Conservation (phyloP, 2,329 filamentous ascomycete species). For the Westerdykella sp. region DNA sequence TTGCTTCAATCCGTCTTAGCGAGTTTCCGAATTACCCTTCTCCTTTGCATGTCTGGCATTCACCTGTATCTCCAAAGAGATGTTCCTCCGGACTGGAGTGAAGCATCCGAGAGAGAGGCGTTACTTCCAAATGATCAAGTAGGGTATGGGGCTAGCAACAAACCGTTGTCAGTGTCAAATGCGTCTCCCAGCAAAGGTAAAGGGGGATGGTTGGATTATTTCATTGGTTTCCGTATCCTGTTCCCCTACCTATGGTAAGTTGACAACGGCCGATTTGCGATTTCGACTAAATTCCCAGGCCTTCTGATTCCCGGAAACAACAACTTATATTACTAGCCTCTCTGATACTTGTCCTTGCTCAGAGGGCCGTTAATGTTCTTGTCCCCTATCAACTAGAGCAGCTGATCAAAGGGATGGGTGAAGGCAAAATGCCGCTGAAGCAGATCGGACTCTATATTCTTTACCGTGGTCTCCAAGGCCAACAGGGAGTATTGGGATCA, state of each 20-base stretch:
- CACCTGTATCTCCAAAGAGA: too few species aligned
- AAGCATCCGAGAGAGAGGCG: too few species aligned
- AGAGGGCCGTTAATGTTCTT: constrained; percentile 43
- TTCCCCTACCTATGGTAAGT: constrained; percentile 44
- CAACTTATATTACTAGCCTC: constrained; percentile 41
- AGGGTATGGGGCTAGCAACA: too few species aligned
- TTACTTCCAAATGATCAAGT: too few species aligned
- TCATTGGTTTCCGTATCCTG: constrained; percentile 42
- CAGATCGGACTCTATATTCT: constrained; percentile 42
- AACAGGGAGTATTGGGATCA: constrained; percentile 42
- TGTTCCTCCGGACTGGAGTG: too few species aligned
- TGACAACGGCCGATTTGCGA: background rate
- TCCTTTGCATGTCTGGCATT: too few species aligned
- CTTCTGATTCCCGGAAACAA: constrained; percentile 39
- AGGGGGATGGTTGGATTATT: constrained; percentile 43
- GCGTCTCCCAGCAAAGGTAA: background rate
- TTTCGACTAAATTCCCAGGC: constrained; percentile 28
- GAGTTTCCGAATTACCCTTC: too few species aligned
- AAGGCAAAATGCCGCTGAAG: constrained; percentile 40
- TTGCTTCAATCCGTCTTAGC: too few species aligned
- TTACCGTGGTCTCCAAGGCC: constrained; percentile 43
- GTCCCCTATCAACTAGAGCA: constrained; percentile 41
- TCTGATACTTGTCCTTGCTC: constrained; percentile 38
- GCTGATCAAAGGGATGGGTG: constrained; percentile 39
- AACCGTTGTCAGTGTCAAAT: too few species aligned